Percentiles rank a stretch among this genome's conserved stretches.
Evolutionary conservation across 352 stramenopile genomes (phyloP).

Genomic region (Phytophthora sp.): DNA sequence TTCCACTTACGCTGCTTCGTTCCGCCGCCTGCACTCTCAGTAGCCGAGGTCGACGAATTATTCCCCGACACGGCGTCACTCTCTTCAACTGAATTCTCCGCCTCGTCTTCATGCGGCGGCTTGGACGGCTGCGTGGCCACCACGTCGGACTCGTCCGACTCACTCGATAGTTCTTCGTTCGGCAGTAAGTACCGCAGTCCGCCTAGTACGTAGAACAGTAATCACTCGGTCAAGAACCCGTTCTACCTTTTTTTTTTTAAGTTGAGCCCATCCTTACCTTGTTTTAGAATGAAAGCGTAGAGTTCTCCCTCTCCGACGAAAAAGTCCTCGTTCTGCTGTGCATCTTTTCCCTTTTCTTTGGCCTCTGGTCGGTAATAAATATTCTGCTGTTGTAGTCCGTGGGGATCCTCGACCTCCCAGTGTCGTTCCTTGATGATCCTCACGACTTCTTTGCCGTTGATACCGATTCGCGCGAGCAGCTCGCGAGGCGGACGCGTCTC

Average conservation of each 20-base stretch:
- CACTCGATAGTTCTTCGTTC: constrained; percentile 21
- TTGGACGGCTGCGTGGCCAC: constrained; percentile 20
- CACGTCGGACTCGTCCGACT: constrained; percentile 30
- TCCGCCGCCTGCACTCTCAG: neutral
- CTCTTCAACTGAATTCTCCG: constrained; percentile 7
- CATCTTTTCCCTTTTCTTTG: constrained; percentile 1
- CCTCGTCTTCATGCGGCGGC: neutral
- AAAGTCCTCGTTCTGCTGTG: constrained; percentile 22
- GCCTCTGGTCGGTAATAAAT: constrained; percentile 31
- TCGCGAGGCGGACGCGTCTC: constrained; percentile 31
- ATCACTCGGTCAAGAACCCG: neutral
- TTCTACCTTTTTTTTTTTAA: constrained; percentile 9
- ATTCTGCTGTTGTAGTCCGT: constrained; percentile 33
- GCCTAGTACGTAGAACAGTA: constrained; percentile 3
- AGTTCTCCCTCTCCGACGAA: constrained; percentile 45
- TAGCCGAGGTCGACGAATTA: neutral
- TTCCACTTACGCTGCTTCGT: constrained; percentile 40
- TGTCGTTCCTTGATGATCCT: constrained; percentile 29
- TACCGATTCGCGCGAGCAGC: constrained; percentile 32
- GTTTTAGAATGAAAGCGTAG: constrained; percentile 43
- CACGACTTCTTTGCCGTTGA: constrained; percentile 42
- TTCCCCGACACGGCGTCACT: constrained; percentile 7
- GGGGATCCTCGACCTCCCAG: constrained; percentile 32
- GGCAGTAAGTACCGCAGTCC: constrained; percentile 36
- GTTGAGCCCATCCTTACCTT: constrained; percentile 23